Base-by-base conservation (phyloP, 1,284 basidiomycete genomes). In the Pisolithus thermaeus region DNA sequence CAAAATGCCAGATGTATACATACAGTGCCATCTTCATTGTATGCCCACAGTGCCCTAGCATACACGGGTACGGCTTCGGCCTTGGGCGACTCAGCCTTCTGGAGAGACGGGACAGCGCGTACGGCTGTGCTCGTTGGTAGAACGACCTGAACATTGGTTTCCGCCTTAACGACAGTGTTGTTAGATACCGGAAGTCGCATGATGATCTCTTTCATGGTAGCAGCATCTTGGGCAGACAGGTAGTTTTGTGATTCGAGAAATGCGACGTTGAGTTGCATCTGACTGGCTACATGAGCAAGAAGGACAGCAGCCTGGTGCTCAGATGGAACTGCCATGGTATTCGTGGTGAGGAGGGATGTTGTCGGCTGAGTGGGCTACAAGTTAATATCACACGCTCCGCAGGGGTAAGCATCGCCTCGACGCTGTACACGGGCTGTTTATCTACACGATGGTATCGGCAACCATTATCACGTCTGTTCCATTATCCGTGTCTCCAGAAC, bases 21-120 rank as follows among this genome's bases (percentile, higher is more conserved):
- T 57, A 81, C 84, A 55, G 67, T 59, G 25, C 75, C 75, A 51
- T 78, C 66, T 56, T 83, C 80, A 56, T 87, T 87, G 66, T 87
- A 88, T 1, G 68, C 61, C 85, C 85, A 88, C 0, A 79, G 48
- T 0, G 84, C 84, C 51, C 73, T 75, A 3, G 78, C 82, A 52
- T 73, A 70, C 46, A 73, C 71, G 58, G 41, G 37, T 32, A 50
- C 28, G 28, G 9, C 8, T 30, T 30, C 49, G 16, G 42, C 52
- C 20, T 54, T 35, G 37, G 56, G 38, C 22, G 64, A 59, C 11
- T 58, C 44, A 16, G 59, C 57, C 9, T 56, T 46, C 7, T 56
- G 58, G 20, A 65, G 51, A 7, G 52, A 59, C 0, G 61, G 63
- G 20, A 66, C 49, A 7, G 30, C 43, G 16, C 56, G 63, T 36